Percentiles rank a stretch among this genome's conserved stretches.
Evolutionary conservation across 2,329 filamentous ascomycete species (phyloP).

Genomic region (Westerdykella ornata): DNA sequence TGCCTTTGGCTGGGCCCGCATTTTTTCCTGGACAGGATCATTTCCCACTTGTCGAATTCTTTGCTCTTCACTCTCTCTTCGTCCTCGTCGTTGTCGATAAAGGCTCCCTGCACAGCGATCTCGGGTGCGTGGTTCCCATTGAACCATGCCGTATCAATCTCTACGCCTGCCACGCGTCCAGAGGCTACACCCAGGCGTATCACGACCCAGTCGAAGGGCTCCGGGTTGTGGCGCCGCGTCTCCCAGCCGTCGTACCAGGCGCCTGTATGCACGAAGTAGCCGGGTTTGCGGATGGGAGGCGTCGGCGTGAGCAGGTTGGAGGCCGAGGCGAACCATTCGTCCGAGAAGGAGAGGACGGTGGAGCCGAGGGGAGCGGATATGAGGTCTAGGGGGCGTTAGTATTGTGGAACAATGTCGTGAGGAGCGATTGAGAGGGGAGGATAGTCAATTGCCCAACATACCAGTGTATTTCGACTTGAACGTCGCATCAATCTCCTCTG

Average conservation of each 20-base stretch:
- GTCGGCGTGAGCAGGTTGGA: conserved; percentile 54
- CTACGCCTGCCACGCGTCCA: conserved; percentile 65
- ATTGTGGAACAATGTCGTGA: neutral
- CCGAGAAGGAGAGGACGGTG: conserved; percentile 50
- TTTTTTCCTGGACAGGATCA: conserved; percentile 61
- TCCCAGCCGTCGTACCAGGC: conserved; percentile 63
- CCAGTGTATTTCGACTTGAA: conserved; percentile 52
- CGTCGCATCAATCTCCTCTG: conserved; percentile 47
- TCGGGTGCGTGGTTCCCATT: conserved; percentile 75
- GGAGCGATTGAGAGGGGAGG: neutral
- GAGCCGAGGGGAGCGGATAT: conserved; percentile 48
- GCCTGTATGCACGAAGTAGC: conserved; percentile 54
- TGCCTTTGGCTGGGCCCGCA: conserved; percentile 69
- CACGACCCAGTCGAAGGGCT: conserved; percentile 54
- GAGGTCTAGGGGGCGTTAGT: conserved; percentile 38
- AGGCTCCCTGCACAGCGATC: conserved; percentile 70
- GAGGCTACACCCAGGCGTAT: conserved; percentile 57
- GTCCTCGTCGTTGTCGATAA: conserved; percentile 50
- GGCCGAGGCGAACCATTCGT: conserved; percentile 57
- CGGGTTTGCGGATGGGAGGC: conserved; percentile 50
- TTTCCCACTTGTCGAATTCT: conserved; percentile 54
- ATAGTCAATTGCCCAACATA: conserved; percentile 11
- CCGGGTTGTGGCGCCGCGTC: conserved; percentile 54
- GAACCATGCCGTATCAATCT: conserved; percentile 78
- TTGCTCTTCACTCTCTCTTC: conserved; percentile 54